A percentile compares a stretch with the other conserved stretches of the same genome.
Evolutionary conservation across 73 alveolate genomes (phyloP).

Genomic region (Tetrahymena malaccensis): DNA sequence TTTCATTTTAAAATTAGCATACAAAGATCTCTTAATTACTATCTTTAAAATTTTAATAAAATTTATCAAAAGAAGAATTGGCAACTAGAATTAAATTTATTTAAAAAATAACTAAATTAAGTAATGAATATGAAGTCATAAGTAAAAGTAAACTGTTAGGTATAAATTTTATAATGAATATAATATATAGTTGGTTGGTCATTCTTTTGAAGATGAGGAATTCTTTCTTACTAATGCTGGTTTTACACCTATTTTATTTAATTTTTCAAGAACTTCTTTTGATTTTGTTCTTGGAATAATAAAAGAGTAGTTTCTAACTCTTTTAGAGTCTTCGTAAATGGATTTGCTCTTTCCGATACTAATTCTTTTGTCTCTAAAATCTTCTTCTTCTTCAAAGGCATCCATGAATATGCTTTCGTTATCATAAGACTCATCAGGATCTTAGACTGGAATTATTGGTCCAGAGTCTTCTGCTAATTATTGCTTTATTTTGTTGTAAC

Average conservation of each 20-base stretch:
- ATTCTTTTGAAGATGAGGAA: not conserved
- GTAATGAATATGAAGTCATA: no score
- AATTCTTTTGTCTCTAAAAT: not conserved
- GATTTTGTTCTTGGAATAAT: not conserved
- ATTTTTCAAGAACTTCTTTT: not conserved
- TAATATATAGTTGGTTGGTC: not conserved
- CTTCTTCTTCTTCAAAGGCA: not conserved
- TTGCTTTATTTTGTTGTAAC: not conserved
- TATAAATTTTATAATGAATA: no score
- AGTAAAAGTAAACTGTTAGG: not conserved
- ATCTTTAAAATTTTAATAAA: no score
- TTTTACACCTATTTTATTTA: not conserved
- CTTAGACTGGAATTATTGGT: not conserved
- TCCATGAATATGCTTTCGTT: not conserved
- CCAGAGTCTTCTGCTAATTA: not conserved
- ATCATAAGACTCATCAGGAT: not conserved
- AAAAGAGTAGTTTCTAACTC: not conserved
- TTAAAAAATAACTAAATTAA: no score
- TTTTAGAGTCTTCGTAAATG: not conserved
- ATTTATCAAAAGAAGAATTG: no score
- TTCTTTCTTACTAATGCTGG: not conserved
- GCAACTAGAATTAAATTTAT: no score
- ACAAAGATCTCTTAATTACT: no score
- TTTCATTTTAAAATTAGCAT: no score
- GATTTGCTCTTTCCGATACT: not conserved